A percentile compares a stretch with the other conserved stretches of the same genome.
These are phyloP conservation scores for Vitis amurensis DNA, from an alignment of 164 flowering plant genomes.

Conservation along the genomic window DNA sequence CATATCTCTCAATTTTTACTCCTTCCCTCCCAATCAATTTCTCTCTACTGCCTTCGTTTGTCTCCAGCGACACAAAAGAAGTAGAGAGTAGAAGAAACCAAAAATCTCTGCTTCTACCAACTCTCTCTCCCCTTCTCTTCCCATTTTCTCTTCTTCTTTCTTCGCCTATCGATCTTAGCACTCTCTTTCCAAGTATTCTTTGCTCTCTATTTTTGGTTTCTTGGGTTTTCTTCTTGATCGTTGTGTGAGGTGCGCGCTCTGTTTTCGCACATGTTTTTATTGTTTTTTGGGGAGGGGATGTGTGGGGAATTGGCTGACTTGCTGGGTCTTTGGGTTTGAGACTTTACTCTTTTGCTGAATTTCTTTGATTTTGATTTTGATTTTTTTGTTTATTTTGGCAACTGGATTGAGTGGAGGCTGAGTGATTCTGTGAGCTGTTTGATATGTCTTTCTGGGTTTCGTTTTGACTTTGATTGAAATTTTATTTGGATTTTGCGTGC, in stretches of 20 bases:
- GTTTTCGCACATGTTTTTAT: not conserved
- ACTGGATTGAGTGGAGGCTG: not conserved
- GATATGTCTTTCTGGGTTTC: not conserved
- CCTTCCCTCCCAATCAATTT: slow-evolving; percentile 39
- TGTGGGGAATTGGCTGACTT: no score
- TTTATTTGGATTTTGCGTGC: not conserved
- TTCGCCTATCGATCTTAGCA: not conserved
- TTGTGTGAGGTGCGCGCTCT: not conserved
- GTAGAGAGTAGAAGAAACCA: slow-evolving; percentile 50
- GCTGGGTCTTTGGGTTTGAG: not conserved
- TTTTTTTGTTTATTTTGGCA: not conserved
- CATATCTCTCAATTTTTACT: slow-evolving; percentile 12
- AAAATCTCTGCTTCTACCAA: slow-evolving; percentile 43
- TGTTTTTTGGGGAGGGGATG: no score
- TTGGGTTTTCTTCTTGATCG: slow-evolving; percentile 10
- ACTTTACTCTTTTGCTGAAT: not conserved
- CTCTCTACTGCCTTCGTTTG: slow-evolving; percentile 8
- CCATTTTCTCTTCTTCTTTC: not conserved
- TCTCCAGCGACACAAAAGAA: slow-evolving; percentile 41
- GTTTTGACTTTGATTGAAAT: not conserved
- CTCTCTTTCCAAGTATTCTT: not conserved
- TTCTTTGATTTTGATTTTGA: not conserved
- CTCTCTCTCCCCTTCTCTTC: slow-evolving; percentile 13
- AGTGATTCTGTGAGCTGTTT: not conserved
- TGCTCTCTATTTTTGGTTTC: not conserved